Base-by-base conservation (phyloP, 2,329 filamentous ascomycete genomes). In the Alternaria sp. region DNA sequence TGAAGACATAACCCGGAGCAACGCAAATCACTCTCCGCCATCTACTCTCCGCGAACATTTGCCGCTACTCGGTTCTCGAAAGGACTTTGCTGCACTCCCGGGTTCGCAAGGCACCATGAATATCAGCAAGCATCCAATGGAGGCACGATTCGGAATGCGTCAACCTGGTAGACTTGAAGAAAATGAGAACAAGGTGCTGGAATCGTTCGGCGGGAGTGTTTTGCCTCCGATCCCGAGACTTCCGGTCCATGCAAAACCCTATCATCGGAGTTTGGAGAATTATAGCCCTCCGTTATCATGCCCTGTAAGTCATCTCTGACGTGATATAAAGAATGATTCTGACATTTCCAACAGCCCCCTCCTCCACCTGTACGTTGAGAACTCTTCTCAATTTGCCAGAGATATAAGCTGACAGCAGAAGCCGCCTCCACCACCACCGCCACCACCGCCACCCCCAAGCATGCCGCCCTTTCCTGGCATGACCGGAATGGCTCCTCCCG, bases 351-450 rank as follows among this genome's bases (percentile, higher is more conserved):
- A 40, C 0, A 40, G 10, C n/a, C 46, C n/a, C 29, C 39, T 13
- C 29, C 28, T 26, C 45, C 56, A 14, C 39, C 51, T 8, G 56
- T 55, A 51, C 7, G 56, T 54, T 24, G 4, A 10, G 11, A 13
- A 5, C 4, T 40, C 21, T 40, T 14, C 21, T 24, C 37, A 24
- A 7, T 24, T 24, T 24, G 5, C 6, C 11, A 40, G 5, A 17
- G 29, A 31, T 31, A 2, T 40, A 24, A 40, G 37, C 37, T 40
- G 37, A 40, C 37, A 24, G 5, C 11, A 40, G 21, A 41, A 54
- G 52, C 52, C 49, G 24, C 70, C 61, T 17, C 66, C 61, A 17
- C 61, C 60, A 1, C 59, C 56, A n/a, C 61, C 59, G 2, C 64
- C 54, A 14, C 39, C 39, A 1, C 29, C 37, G 5, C 44, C 36